Conservation (phyloP, 2,329 filamentous ascomycete genomes). For the Tolypocladium album region DNA sequence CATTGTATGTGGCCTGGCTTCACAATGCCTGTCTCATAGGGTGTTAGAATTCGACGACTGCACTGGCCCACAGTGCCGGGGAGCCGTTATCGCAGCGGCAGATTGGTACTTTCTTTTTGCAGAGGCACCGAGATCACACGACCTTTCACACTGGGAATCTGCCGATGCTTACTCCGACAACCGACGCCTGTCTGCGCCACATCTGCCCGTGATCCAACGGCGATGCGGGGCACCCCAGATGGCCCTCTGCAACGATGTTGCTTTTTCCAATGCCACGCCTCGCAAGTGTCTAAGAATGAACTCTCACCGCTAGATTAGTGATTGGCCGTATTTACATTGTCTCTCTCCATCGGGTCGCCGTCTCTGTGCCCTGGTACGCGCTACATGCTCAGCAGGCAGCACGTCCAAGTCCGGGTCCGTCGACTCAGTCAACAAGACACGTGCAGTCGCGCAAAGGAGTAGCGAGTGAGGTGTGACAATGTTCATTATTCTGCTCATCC, state of each 20-base stretch:
- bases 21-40: too few relatives aligned
- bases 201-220: neutral
- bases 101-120: neutral
- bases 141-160: neutral
- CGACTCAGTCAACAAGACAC: neutral
- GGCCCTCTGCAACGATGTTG: neutral
- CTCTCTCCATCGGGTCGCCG: neutral
- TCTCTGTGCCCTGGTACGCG: neutral
- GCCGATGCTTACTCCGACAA: too few relatives aligned
- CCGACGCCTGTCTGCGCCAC: neutral
- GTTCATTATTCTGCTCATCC: neutral
- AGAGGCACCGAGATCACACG: neutral
- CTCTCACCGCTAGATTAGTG: neutral
- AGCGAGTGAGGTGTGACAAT: neutral
- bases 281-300: neutral
- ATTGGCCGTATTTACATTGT: neutral
- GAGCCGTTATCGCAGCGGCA: too few relatives aligned
- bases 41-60: too few relatives aligned
- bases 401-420: neutral
- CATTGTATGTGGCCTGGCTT: too few relatives aligned
- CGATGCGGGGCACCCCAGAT: neutral
- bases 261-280: neutral
- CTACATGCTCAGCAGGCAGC: neutral
- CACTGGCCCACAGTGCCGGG: too few relatives aligned
- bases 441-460: neutral